Conservation (phyloP, 352 stramenopile species). For the Globisporangium iwayamae region DNA sequence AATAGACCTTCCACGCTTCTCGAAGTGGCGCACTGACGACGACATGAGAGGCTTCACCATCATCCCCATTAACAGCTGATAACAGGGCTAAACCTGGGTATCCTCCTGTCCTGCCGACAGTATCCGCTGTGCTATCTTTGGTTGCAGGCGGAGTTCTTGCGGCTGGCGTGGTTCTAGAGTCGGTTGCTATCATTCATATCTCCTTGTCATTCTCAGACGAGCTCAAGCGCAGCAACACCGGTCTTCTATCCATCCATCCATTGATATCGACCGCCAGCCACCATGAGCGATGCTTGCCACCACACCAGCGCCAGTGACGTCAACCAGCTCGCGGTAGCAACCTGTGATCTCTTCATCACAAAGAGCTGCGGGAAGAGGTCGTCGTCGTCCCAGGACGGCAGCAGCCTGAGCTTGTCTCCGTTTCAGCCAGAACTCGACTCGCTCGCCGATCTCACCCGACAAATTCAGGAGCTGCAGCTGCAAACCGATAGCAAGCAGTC, state of each 20-base stretch:
- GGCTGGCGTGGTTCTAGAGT: not conserved
- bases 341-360: slow-evolving; percentile 5
- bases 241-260: not conserved
- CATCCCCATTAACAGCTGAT: not conserved
- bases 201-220: not conserved
- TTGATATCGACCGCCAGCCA: not conserved
- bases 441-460: slow-evolving; percentile 9
- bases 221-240: not conserved
- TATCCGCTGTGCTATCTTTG: not conserved
- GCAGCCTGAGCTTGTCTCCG: not conserved
- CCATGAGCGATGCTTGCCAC: slow-evolving; percentile 2
- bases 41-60: slow-evolving; percentile 1
- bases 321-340: slow-evolving; percentile 8
- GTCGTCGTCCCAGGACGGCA: not conserved
- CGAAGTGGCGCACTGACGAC: not conserved
- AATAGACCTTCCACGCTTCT: slow-evolving; percentile 1
- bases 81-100: not conserved
- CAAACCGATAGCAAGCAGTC: not conserved
- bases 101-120: not conserved
- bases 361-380: not conserved
- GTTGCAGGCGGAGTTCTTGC: not conserved
- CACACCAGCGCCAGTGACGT: slow-evolving; percentile 1
- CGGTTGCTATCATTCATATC: not conserved
- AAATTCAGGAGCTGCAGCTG: slow-evolving; percentile 10
- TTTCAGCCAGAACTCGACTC: slow-evolving; percentile 6